Conservation (phyloP, 768 basidiomycete genomes). For the Psilocybe subaeruginosa region DNA sequence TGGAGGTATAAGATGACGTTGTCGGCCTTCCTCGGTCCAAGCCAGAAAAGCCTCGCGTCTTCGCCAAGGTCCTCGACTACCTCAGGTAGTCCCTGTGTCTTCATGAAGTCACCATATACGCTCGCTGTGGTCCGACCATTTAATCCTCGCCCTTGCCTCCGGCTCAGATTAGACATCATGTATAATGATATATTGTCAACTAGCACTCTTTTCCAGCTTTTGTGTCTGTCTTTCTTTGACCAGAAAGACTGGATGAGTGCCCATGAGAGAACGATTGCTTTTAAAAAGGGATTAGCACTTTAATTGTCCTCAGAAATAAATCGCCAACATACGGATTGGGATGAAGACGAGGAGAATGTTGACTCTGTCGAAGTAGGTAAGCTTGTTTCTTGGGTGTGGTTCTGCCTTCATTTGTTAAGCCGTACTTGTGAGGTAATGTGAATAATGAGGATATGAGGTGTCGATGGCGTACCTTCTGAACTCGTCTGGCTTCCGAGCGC, state of each 20-base stretch:
- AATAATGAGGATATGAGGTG: no score
- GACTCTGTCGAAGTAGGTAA: neutral
- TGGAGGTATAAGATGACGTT: constrained; percentile 20
- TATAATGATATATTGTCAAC: neutral
- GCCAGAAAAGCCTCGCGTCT: constrained; percentile 18
- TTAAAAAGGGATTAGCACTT: neutral
- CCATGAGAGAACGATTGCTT: constrained; percentile 17
- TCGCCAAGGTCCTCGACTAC: constrained; percentile 24
- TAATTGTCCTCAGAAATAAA: neutral
- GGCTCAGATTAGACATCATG: constrained; percentile 4
- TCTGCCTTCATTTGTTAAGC: no score
- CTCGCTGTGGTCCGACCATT: constrained; percentile 19
- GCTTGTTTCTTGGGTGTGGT: neutral
- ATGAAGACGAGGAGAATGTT: neutral
- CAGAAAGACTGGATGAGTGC: constrained; percentile 14
- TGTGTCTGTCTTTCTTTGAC: constrained; percentile 10
- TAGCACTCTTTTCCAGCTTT: constrained; percentile 12
- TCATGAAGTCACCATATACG: constrained; percentile 22
- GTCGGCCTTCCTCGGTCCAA: constrained; percentile 17
- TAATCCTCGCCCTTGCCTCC: constrained; percentile 16
- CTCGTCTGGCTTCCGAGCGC: no score
- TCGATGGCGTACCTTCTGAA: no score
- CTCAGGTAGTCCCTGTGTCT: constrained; percentile 14
- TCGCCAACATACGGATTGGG: neutral
- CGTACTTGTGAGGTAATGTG: no score